Percentiles rank a stretch among this genome's conserved stretches.
These are phyloP conservation scores for Dianthus caryophyllus DNA, from an alignment of 148 eudicot genomes.

Conservation along the genomic window DNA sequence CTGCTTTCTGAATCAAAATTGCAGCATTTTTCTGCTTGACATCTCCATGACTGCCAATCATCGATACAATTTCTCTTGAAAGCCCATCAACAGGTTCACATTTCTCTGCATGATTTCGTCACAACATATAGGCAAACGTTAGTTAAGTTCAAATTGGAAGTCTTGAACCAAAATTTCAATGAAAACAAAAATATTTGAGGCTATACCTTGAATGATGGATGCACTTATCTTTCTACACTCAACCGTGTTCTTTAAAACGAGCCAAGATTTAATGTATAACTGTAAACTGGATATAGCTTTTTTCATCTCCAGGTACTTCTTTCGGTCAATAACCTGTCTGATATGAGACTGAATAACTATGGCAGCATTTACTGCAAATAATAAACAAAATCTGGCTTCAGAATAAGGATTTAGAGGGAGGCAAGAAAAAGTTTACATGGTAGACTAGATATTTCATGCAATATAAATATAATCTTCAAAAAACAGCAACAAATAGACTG, in stretches of 20 bases:
- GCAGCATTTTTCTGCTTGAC: slow-evolving; percentile 45
- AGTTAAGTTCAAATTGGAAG: background rate
- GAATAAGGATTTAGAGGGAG: background rate
- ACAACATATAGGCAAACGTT: slow-evolving; percentile 1
- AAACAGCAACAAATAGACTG: background rate
- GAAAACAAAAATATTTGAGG: slow-evolving; percentile 18
- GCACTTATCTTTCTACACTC: slow-evolving; percentile 18
- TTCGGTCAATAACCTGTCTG: slow-evolving; percentile 37
- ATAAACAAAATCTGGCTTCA: slow-evolving; percentile 12
- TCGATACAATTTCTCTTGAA: slow-evolving; percentile 25
- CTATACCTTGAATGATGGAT: slow-evolving; percentile 25
- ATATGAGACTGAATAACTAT: slow-evolving; percentile 54
- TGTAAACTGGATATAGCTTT: slow-evolving; percentile 46
- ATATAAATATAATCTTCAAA: background rate
- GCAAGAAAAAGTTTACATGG: background rate
- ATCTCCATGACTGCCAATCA: slow-evolving; percentile 54
- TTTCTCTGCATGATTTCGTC: slow-evolving; percentile 32
- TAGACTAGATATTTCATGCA: background rate
- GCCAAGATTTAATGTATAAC: slow-evolving; percentile 49
- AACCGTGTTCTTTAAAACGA: slow-evolving; percentile 32
- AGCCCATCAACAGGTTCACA: slow-evolving; percentile 27
- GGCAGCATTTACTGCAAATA: slow-evolving; percentile 58
- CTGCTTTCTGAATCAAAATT: slow-evolving; percentile 46
- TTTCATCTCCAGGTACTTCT: slow-evolving; percentile 36
- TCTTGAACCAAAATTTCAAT: background rate